Conservation (phyloP, 345 rosid species). For the Lepidium aucheri region DNA sequence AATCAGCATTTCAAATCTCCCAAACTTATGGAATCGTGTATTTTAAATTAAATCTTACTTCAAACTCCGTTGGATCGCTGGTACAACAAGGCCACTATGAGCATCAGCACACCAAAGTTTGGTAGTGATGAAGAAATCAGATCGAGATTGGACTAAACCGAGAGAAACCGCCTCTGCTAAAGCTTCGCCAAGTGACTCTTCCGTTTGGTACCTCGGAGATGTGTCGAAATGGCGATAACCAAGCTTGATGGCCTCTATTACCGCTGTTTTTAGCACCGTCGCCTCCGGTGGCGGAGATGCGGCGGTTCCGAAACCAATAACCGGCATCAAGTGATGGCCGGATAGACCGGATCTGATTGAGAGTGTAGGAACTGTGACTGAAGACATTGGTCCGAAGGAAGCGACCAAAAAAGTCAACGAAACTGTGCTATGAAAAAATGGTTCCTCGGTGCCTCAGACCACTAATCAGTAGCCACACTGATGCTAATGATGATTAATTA, state of each 20-base stretch:
- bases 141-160: constrained; percentile 34
- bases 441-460: no score
- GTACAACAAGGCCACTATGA: constrained; percentile 43
- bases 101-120: constrained; percentile 52
- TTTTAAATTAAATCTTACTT: constrained; percentile 11
- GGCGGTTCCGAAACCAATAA: constrained; percentile 40
- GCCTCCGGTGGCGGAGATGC: constrained; percentile 21
- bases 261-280: constrained; percentile 2
- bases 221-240: constrained; percentile 81
- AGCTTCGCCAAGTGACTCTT: constrained; percentile 51
- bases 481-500: no score
- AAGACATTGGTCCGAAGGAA: background rate
- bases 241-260: constrained; percentile 34
- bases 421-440: background rate
- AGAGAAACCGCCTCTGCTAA: constrained; percentile 36
- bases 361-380: constrained; percentile 2
- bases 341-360: constrained; percentile 9
- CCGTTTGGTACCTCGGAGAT: constrained; percentile 40
- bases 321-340: constrained; percentile 27
- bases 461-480: no score
- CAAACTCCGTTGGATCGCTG: constrained; percentile 34
- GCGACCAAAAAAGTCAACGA: background rate
- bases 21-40: background rate
- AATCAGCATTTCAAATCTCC: background rate
- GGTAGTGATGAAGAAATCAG: constrained; percentile 54